Conservation (phyloP, 176 grass and related monocot genomes). For the Cenchrus purpureus region DNA sequence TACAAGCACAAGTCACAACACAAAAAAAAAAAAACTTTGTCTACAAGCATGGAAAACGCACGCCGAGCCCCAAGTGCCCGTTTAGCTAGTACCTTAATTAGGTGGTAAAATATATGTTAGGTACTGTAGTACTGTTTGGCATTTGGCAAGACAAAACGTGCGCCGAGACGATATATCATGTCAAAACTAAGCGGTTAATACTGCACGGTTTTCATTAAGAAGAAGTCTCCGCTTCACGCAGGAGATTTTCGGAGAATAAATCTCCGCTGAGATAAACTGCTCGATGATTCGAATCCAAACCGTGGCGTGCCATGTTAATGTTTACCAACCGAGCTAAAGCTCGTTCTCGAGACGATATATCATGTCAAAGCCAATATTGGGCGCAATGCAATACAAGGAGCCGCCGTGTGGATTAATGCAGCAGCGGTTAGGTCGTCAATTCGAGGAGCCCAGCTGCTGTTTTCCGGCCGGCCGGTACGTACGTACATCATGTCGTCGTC, state of each 20-base stretch:
- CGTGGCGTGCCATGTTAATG: too few species aligned
- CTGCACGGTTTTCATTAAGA: too few species aligned
- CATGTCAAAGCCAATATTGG: background rate
- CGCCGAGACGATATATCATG: background rate
- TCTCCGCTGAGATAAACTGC: too few species aligned
- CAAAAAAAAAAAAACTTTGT: too few species aligned
- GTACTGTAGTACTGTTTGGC: background rate
- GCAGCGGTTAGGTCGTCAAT: slow-evolving; percentile 20
- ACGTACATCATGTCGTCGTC: slow-evolving; percentile 16
- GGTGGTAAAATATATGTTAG: too few species aligned
- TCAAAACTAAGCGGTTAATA: background rate
- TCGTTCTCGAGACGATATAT: background rate
- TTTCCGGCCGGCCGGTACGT: slow-evolving; percentile 16
- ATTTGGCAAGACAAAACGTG: background rate
- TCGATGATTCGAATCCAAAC: too few species aligned
- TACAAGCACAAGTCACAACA: background rate
- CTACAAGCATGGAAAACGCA: too few species aligned
- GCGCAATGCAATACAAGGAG: background rate
- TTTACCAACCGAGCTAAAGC: too few species aligned
- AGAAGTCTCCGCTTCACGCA: too few species aligned
- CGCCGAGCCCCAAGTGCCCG: too few species aligned
- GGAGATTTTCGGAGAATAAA: too few species aligned
- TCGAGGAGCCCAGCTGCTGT: slow-evolving; percentile 26
- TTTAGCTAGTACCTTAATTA: too few species aligned
- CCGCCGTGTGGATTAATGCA: background rate